phyloP scores from a whole-genome alignment of 2,329 filamentous ascomycete genomes.

The Lecanicillium sp. region DNA sequence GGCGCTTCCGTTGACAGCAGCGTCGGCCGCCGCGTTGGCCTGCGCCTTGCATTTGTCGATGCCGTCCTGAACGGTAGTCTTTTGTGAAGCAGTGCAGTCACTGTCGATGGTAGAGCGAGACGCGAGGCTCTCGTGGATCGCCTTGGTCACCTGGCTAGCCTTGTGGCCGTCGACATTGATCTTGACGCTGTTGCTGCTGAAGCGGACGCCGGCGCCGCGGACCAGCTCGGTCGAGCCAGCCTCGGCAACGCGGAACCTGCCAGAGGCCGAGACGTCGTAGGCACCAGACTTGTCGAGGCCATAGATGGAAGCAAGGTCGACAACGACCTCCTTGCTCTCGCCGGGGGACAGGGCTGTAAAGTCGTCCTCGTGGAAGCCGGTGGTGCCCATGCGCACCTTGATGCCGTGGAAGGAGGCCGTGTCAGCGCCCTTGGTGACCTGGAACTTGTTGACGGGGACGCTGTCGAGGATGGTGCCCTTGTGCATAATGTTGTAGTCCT shows the following conservation, averaged over 20 bases:
- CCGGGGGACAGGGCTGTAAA: slow-evolving; percentile 3
- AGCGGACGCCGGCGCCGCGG: not conserved
- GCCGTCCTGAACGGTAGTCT: not conserved
- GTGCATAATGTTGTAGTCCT: slow-evolving; percentile 6
- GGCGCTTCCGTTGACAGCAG: slow-evolving; percentile 1
- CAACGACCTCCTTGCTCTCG: slow-evolving; percentile 5
- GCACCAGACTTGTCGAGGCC: slow-evolving; percentile 19
- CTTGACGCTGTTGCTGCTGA: not conserved
- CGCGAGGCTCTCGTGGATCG: not conserved
- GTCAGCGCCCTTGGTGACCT: not conserved
- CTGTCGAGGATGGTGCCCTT: slow-evolving; percentile 3
- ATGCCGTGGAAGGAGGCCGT: slow-evolving; percentile 1
- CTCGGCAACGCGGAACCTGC: slow-evolving; percentile 1
- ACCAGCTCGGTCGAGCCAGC: slow-evolving; percentile 1
- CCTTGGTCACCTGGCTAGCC: slow-evolving; percentile 2
- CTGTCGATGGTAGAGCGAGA: slow-evolving; percentile 2
- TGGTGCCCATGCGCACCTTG: slow-evolving; percentile 1
- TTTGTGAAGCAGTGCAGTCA: slow-evolving; percentile 1
- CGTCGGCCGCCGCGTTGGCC: slow-evolving; percentile 2
- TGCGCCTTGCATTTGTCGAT: not conserved
- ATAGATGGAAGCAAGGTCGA: slow-evolving; percentile 2
- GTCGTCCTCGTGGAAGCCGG: not conserved
- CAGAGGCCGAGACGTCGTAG: not conserved
- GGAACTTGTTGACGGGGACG: slow-evolving; percentile 1
- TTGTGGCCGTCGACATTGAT: not conserved